Percentiles rank a stretch among this genome's conserved stretches.
These are phyloP conservation scores for Cutaneotrichosporon sp. DNA, from an alignment of 1,284 basidiomycete genomes.

Conservation along the genomic window DNA sequence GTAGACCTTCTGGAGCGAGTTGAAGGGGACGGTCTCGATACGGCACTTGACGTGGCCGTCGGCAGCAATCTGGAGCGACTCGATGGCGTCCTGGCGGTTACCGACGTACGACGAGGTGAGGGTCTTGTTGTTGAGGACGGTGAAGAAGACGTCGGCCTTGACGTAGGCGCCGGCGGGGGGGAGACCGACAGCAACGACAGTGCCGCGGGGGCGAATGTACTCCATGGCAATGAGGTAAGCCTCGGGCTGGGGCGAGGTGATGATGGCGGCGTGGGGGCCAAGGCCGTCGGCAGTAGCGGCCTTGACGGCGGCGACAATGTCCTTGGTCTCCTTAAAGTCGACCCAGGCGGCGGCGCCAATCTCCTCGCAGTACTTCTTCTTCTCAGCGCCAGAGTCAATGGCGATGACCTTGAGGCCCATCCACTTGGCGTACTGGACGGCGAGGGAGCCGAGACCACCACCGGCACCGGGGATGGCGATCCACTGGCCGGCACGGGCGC, in stretches of 20 bases:
- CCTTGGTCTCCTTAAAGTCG: slow-evolving; percentile 63
- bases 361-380: slow-evolving; percentile 64
- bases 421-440: slow-evolving; percentile 71
- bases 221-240: slow-evolving; percentile 71
- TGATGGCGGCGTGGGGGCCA: slow-evolving; percentile 72
- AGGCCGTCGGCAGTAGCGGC: slow-evolving; percentile 63
- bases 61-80: slow-evolving; percentile 70
- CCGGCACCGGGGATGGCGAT: slow-evolving; percentile 63
- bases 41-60: slow-evolving; percentile 65
- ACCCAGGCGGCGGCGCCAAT: slow-evolving; percentile 78
- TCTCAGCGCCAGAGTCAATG: slow-evolving; percentile 71
- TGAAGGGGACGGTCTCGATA: slow-evolving; percentile 58
- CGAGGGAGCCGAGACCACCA: slow-evolving; percentile 57
- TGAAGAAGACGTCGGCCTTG: slow-evolving; percentile 65
- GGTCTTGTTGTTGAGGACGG: slow-evolving; percentile 66
- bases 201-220: slow-evolving; percentile 64
- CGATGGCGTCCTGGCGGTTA: slow-evolving; percentile 67
- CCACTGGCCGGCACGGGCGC: slow-evolving; percentile 72
- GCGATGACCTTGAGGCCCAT: slow-evolving; percentile 78
- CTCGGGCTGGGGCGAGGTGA: slow-evolving; percentile 58
- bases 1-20: slow-evolving; percentile 62
- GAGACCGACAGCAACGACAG: slow-evolving; percentile 72
- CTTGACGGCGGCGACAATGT: slow-evolving; percentile 48
- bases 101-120: slow-evolving; percentile 76
- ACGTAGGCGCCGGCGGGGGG: slow-evolving; percentile 59